Conservation (phyloP, 805 yeast species). For the Ogataea dorogensis region DNA sequence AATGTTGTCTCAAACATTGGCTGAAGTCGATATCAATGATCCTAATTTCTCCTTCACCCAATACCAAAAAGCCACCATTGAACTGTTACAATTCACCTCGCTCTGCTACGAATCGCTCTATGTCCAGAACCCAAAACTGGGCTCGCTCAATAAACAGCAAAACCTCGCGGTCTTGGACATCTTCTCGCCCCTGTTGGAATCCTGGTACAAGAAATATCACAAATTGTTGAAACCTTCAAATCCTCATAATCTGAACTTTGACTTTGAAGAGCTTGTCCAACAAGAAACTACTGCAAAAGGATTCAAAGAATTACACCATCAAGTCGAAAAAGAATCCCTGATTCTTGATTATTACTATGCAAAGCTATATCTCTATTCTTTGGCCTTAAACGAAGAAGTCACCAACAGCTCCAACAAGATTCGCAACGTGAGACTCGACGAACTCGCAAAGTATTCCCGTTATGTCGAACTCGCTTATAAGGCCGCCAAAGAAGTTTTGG, state of each 20-base stretch:
- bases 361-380: conserved; percentile 76
- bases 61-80: conserved; percentile 74
- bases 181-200: conserved; percentile 71
- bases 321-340: conserved; percentile 65
- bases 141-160: conserved; percentile 54
- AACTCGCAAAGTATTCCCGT: conserved; percentile 67
- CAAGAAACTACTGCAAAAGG: conserved; percentile 37
- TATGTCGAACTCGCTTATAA: conserved; percentile 79
- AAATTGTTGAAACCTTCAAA: conserved; percentile 51
- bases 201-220: conserved; percentile 70
- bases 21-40: conserved; percentile 55
- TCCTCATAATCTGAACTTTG: conserved; percentile 33
- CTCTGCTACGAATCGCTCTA: conserved; percentile 83
- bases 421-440: conserved; percentile 55
- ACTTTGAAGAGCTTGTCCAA: conserved; percentile 7
- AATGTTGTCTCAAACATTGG: conserved; percentile 69
- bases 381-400: conserved; percentile 62
- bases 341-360: conserved; percentile 84
- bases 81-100: conserved; percentile 72
- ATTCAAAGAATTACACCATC: conserved; percentile 38
- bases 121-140: conserved; percentile 57
- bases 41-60: conserved; percentile 50
- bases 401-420: conserved; percentile 29
- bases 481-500: conserved; percentile 78
- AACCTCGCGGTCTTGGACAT: conserved; percentile 70